phyloP scores from a whole-genome alignment of 2,329 filamentous ascomycete genomes.

The Ophiostoma perfectum region DNA sequence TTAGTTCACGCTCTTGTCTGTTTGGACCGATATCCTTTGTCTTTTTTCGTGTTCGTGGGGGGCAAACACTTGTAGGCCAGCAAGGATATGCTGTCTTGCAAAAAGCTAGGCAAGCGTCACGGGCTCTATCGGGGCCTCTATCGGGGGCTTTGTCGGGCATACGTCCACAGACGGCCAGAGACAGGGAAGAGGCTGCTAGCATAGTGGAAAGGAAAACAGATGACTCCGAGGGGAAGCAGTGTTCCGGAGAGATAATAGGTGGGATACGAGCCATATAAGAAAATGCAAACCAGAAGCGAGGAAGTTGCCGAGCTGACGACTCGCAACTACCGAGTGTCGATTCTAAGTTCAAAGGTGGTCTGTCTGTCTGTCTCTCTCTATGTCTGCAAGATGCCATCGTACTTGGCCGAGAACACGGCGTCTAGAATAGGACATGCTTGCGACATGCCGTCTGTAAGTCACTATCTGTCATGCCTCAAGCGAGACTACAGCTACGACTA shows the following conservation, averaged over 20 bases:
- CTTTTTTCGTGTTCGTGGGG: neutral
- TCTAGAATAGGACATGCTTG: neutral
- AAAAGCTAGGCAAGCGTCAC: neutral
- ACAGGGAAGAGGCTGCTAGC: neutral
- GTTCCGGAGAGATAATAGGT: neutral
- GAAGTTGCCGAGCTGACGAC: neutral
- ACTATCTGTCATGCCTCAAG: too few species aligned
- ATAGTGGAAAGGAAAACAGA: neutral
- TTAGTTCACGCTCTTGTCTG: neutral
- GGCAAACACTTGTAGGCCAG: neutral
- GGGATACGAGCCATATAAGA: neutral
- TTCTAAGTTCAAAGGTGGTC: too few species aligned
- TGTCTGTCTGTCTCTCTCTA: too few species aligned
- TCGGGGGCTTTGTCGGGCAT: neutral
- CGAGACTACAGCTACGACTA: too few species aligned
- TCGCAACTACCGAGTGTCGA: neutral
- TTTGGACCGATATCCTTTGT: neutral
- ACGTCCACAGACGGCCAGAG: neutral
- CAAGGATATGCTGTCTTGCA: neutral
- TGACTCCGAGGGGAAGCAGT: neutral
- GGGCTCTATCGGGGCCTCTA: neutral
- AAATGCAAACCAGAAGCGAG: neutral
- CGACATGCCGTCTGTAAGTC: neutral
- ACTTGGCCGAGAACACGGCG: neutral
- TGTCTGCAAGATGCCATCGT: too few species aligned